Base-by-base conservation (phyloP, 2,329 filamentous ascomycete genomes). In the Cladosporium oxysporum region DNA sequence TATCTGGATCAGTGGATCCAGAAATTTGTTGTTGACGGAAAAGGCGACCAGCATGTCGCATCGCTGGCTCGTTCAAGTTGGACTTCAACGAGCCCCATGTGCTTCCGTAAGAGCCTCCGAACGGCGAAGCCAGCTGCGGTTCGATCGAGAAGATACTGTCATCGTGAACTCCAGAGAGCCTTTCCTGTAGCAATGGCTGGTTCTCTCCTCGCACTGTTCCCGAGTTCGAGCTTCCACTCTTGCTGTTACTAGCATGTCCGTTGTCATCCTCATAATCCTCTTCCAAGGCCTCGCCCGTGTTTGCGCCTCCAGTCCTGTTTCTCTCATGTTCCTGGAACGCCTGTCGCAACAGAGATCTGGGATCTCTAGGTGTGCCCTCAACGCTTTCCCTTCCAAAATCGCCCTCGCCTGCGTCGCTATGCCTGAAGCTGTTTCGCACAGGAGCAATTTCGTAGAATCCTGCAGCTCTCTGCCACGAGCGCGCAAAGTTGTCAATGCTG, bases 401-500 rank as follows among this genome's bases (percentile, higher is more conserved):
- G 5, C 76, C 73, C 31, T 79, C 78, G 2, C 76, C 76, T 59
- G 77, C 77, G 8, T 79, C 79, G 14, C 75, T 75, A 8, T 58
- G 75, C 62, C 91, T 83, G 75, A 96, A 92, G 37, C 91, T 90
- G 16, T 89, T 88, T 18, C 89, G 87, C 64, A 91, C 89, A 5
- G 92, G 92, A 37, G 95, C 89, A 71, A 97, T 91, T 77, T 97
- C 93, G 69, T 88, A 86, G 78, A 98, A 98, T 66, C 86, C 90
- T 29, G 93, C 92, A 44, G 94, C 94, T 76, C 94, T 89, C 79
- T 94, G 92, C 91, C 93, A 97, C 72, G 92, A 96, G 67, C 91
- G 87, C 53, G 93, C 91, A 76, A 98, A 98, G 74, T 93, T 96
- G 74, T 95, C 90, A 73, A 98, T 91, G 78, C 91, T 96, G 82